These are phyloP conservation scores for Talaromyces proteolyticus DNA, from an alignment of 495 filamentous ascomycete species.

Conservation along the genomic window DNA sequence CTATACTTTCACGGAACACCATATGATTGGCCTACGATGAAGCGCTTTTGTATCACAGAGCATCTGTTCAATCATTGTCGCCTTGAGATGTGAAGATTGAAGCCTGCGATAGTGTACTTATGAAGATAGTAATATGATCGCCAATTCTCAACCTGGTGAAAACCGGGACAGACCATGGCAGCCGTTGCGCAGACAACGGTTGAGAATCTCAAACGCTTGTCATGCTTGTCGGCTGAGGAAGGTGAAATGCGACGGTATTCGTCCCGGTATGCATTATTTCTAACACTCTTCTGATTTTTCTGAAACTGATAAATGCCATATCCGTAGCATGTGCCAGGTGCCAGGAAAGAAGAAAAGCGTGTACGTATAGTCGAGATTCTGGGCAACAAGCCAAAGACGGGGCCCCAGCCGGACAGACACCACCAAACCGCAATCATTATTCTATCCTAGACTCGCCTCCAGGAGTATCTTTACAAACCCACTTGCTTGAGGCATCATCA, in stretches of 20 bases:
- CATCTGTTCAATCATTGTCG: too few species aligned
- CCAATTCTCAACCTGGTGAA: neutral
- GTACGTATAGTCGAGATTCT: conserved; percentile 7
- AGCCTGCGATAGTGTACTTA: too few species aligned
- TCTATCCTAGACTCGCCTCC: neutral
- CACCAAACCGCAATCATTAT: neutral
- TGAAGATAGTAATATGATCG: neutral
- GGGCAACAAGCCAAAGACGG: neutral
- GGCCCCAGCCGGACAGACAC: neutral
- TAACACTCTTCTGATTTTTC: neutral
- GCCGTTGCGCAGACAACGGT: conserved; percentile 4
- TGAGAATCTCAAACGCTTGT: conserved; percentile 16
- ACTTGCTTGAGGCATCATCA: neutral
- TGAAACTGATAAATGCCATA: neutral
- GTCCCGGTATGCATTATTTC: conserved; percentile 14
- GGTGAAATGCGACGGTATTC: conserved; percentile 20
- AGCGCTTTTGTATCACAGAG: too few species aligned
- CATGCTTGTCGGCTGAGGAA: conserved; percentile 16
- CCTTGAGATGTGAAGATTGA: too few species aligned
- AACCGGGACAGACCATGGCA: neutral
- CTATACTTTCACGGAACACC: neutral
- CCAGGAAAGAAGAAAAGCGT: conserved; percentile 7
- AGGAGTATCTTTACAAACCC: neutral
- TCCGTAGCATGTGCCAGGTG: conserved; percentile 10
- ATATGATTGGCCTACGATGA: neutral